Evolutionary conservation across 208 protist genomes (phyloP).

Genomic region (Strigomonas culicis): DNA sequence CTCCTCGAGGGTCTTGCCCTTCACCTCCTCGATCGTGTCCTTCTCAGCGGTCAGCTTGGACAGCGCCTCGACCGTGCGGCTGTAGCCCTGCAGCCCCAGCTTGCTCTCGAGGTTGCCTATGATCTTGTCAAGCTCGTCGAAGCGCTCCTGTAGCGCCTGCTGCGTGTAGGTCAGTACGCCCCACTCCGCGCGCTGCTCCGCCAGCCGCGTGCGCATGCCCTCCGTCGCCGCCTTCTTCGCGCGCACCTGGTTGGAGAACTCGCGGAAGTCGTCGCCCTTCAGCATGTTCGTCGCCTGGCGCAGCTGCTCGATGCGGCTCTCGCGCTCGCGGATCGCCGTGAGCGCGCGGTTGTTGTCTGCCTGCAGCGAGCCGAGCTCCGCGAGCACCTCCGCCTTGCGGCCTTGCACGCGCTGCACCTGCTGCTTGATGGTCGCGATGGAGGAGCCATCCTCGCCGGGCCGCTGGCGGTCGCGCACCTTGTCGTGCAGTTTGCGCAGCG

Average conservation of each 20-base stretch:
- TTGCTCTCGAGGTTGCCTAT: constrained; percentile 83
- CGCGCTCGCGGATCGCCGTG: constrained; percentile 69
- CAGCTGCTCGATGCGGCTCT: constrained; percentile 73
- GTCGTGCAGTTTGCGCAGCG: constrained; percentile 45
- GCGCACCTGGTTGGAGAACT: constrained; percentile 79
- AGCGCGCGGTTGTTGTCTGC: constrained; percentile 65
- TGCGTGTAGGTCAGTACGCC: constrained; percentile 85
- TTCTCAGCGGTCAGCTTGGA: constrained; percentile 80
- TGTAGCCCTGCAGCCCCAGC: constrained; percentile 86
- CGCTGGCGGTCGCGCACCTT: constrained; percentile 59
- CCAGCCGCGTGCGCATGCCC: constrained; percentile 69
- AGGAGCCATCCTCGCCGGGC: constrained; percentile 71
- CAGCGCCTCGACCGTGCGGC: constrained; percentile 72
- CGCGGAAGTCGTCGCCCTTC: constrained; percentile 80
- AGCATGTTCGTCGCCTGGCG: constrained; percentile 79
- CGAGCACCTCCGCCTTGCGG: constrained; percentile 68
- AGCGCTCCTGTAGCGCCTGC: constrained; percentile 64
- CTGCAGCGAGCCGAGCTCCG: constrained; percentile 66
- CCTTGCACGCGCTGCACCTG: constrained; percentile 71
- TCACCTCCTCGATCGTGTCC: constrained; percentile 81
- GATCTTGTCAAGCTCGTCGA: constrained; percentile 57
- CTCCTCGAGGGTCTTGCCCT: constrained; percentile 89
- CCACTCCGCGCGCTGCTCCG: constrained; percentile 84
- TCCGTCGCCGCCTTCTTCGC: constrained; percentile 83
- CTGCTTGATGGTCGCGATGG: constrained; percentile 75